Percentiles rank a stretch among this genome's conserved stretches.
Conservation (phyloP, 2,329 filamentous ascomycete species). For the Ophiostoma novo-ulmi region DNA sequence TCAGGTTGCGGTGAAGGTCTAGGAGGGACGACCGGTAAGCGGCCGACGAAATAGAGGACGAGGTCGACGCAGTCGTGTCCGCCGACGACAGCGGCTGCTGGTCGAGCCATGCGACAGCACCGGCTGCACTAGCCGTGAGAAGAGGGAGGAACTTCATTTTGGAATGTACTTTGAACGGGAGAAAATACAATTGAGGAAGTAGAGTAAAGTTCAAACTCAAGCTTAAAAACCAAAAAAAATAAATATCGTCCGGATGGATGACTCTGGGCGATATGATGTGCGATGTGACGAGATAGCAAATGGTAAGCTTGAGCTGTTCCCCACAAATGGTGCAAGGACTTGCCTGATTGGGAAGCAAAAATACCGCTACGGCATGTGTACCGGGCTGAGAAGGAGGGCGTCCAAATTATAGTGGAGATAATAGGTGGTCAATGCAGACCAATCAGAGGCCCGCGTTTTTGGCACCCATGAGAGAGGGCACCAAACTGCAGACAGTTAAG, state of each 20-base stretch:
- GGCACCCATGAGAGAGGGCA: no score
- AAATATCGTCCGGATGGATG: neutral
- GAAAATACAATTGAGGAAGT: neutral
- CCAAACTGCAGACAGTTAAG: no score
- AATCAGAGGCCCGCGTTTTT: no score
- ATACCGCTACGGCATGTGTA: neutral
- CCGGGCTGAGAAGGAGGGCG: neutral
- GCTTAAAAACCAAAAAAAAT: neutral
- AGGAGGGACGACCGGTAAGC: slow-evolving; percentile 53
- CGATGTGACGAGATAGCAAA: neutral
- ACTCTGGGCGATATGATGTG: neutral
- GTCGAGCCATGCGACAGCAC: neutral
- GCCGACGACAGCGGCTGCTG: slow-evolving; percentile 8
- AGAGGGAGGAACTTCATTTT: slow-evolving; percentile 9
- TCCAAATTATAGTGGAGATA: no score
- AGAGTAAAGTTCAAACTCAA: no score
- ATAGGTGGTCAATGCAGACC: no score
- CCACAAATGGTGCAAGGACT: neutral
- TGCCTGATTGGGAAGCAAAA: slow-evolving; percentile 1
- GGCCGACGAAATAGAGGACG: slow-evolving; percentile 25
- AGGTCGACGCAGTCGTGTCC: neutral
- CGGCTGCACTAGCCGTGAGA: neutral
- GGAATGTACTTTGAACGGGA: neutral
- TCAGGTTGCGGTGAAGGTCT: slow-evolving; percentile 67
- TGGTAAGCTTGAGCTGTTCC: neutral